phyloP scores from a whole-genome alignment of 345 rosid genomes.

The Zanthoxylum bungeanum region DNA sequence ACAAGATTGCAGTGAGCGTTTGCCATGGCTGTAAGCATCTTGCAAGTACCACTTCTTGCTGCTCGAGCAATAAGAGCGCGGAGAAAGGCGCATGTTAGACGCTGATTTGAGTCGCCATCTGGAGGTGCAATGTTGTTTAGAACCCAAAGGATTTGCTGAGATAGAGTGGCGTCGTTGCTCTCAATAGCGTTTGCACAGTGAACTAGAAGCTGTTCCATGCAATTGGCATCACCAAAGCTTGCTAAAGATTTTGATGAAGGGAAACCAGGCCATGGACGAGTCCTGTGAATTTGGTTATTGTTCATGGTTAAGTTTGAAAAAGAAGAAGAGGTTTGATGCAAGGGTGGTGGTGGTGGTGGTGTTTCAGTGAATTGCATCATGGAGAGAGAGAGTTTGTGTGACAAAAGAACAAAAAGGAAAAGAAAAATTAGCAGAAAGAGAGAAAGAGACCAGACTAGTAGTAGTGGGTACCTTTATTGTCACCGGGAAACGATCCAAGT shows the following conservation, averaged over 20 bases:
- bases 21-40: slow-evolving; percentile 52
- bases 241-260: slow-evolving; percentile 47
- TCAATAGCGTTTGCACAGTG: slow-evolving; percentile 93
- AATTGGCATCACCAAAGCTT: slow-evolving; percentile 65
- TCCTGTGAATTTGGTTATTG: slow-evolving; percentile 40
- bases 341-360: slow-evolving; percentile 27
- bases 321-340: slow-evolving; percentile 31
- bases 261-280: slow-evolving; percentile 72
- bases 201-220: slow-evolving; percentile 86
- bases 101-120: slow-evolving; percentile 84
- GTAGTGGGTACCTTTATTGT: slow-evolving; percentile 49
- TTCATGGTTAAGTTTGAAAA: slow-evolving; percentile 36
- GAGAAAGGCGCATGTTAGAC: slow-evolving; percentile 66
- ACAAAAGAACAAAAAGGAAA: slow-evolving; percentile 4
- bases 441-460: slow-evolving; percentile 73
- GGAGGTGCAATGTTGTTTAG: slow-evolving; percentile 84
- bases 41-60: slow-evolving; percentile 56
- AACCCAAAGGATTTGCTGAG: slow-evolving; percentile 91
- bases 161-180: slow-evolving; percentile 67
- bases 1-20: slow-evolving; percentile 37
- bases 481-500: slow-evolving; percentile 56
- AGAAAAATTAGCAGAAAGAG: slow-evolving; percentile 26
- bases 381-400: not conserved
- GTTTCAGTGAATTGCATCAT: slow-evolving; percentile 73
- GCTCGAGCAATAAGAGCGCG: slow-evolving; percentile 82